Evolutionary conservation across 2,329 filamentous ascomycete genomes (phyloP).

Genomic region (Hypocreales sp.): DNA sequence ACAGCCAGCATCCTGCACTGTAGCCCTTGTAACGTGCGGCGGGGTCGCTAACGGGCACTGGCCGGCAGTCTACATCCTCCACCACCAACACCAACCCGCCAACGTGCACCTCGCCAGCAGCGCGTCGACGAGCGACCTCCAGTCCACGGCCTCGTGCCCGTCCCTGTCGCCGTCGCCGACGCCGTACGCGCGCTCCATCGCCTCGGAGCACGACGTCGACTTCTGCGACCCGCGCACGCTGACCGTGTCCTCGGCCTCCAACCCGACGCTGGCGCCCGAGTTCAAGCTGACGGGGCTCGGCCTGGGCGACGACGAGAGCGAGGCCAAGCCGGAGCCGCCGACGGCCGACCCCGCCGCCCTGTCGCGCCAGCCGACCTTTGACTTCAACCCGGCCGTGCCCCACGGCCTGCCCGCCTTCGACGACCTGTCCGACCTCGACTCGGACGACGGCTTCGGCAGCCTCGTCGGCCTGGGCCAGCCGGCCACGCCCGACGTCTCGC

Average conservation of each 20-base stretch:
- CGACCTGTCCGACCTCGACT: conserved; percentile 78
- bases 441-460: conserved; percentile 67
- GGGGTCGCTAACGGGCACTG: conserved; percentile 22
- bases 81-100: conserved; percentile 28
- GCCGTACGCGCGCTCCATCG: conserved; percentile 54
- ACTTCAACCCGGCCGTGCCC: conserved; percentile 32
- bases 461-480: conserved; percentile 48
- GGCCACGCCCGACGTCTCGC: conserved; percentile 45
- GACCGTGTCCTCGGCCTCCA: conserved; percentile 47
- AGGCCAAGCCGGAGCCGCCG: conserved; percentile 31
- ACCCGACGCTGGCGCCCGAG: conserved; percentile 37
- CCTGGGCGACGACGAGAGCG: conserved; percentile 43
- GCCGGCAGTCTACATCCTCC: conserved; percentile 33
- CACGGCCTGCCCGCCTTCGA: conserved; percentile 61
- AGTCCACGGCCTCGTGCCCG: conserved; percentile 63
- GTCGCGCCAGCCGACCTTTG: conserved; percentile 28
- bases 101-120: conserved; percentile 44
- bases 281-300: conserved; percentile 51
- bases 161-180: conserved; percentile 80
- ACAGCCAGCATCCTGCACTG: too few species aligned
- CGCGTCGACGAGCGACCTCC: conserved; percentile 51
- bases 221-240: conserved; percentile 88
- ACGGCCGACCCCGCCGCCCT: conserved; percentile 28
- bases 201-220: conserved; percentile 58
- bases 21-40: too few species aligned